phyloP scores from a whole-genome alignment of 805 yeast genomes.

The Saccharomycopsis amapae region DNA sequence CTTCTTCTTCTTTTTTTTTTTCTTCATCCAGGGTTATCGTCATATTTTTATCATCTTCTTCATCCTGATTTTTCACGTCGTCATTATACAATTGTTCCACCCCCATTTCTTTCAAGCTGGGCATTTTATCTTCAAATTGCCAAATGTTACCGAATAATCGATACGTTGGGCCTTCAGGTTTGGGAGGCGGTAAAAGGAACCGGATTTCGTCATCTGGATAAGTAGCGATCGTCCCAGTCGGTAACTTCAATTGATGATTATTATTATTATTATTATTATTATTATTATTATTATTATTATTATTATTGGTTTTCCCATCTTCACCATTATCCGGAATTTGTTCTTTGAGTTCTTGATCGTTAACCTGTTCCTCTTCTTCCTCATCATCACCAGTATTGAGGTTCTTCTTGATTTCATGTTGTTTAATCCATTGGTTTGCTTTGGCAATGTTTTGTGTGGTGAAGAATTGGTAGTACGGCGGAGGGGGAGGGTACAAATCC shows the following conservation, averaged over 20 bases:
- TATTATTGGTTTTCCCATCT: no score
- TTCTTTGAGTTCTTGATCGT: constrained; percentile 26
- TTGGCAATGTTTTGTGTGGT: constrained; percentile 57
- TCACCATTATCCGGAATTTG: constrained; percentile 21
- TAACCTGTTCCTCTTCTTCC: constrained; percentile 23
- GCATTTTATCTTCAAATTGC: constrained; percentile 69
- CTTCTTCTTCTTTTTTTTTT: background rate
- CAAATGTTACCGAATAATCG: constrained; percentile 87
- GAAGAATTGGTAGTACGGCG: constrained; percentile 69
- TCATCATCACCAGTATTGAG: constrained; percentile 21
- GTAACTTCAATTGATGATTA: constrained; percentile 29
- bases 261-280: constrained; percentile 22
- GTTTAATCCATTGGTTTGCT: constrained; percentile 28
- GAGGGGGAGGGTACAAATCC: constrained; percentile 92
- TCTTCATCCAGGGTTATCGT: constrained; percentile 21
- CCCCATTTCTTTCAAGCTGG: constrained; percentile 69
- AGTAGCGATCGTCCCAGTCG: no score
- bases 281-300: constrained; percentile 22
- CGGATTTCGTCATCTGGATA: constrained; percentile 41
- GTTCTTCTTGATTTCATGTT: constrained; percentile 20
- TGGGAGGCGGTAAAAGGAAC: constrained; percentile 57
- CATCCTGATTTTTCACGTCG: constrained; percentile 21
- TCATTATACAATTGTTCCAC: constrained; percentile 60
- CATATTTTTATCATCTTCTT: constrained; percentile 23
- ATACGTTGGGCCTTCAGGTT: constrained; percentile 59